These are phyloP conservation scores for Talaromyces borbonicus DNA, from an alignment of 495 filamentous ascomycete genomes.

Conservation along the genomic window DNA sequence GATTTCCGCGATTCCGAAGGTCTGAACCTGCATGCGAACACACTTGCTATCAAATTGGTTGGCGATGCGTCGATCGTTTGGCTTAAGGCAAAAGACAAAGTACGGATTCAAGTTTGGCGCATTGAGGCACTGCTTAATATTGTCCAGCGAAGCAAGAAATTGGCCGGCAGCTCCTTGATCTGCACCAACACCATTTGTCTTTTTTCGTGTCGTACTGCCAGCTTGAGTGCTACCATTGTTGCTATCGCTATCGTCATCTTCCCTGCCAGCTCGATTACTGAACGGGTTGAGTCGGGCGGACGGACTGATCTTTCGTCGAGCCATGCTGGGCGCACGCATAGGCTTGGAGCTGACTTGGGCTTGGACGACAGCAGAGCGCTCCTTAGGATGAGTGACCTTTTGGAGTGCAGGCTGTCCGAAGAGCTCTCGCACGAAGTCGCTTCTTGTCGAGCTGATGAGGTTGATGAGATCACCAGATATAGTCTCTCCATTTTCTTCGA, in stretches of 20 bases:
- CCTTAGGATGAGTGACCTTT: constrained; percentile 81
- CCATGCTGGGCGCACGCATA: constrained; percentile 84
- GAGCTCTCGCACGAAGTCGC: constrained; percentile 75
- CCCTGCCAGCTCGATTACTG: constrained; percentile 29
- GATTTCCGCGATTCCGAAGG: constrained; percentile 93
- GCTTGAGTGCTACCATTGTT: constrained; percentile 31
- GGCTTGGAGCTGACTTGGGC: constrained; percentile 93
- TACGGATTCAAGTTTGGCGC: constrained; percentile 80
- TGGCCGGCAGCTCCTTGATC: constrained; percentile 87
- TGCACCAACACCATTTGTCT: constrained; percentile 29
- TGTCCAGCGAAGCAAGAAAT: constrained; percentile 81
- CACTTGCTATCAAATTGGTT: constrained; percentile 99
- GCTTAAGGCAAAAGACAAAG: constrained; percentile 94
- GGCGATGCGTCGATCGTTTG: constrained; percentile 92
- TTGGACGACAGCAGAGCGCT: constrained; percentile 87
- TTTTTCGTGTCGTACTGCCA: constrained; percentile 25
- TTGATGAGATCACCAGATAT: constrained; percentile 96
- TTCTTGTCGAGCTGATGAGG: constrained; percentile 77
- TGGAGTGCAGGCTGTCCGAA: constrained; percentile 91
- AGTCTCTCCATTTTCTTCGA: constrained; percentile 93
- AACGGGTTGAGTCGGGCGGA: constrained; percentile 32
- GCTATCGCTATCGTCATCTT: constrained; percentile 48
- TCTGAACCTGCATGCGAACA: constrained; percentile 87
- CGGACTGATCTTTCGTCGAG: constrained; percentile 55
- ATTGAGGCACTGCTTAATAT: constrained; percentile 73